phyloP scores from a whole-genome alignment of 345 rosid genomes.

The Hypericum androsaemum region DNA sequence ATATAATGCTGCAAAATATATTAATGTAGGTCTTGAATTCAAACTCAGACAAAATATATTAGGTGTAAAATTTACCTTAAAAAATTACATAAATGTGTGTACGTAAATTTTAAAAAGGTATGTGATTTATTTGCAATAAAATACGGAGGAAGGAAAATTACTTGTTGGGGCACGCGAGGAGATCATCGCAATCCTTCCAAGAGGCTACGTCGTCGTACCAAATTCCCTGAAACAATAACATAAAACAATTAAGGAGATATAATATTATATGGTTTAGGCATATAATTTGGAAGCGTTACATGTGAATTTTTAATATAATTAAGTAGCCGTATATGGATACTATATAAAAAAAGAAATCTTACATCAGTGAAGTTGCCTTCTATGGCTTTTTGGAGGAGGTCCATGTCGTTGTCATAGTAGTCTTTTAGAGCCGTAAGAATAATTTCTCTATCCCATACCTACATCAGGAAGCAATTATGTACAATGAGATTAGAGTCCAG shows the following conservation, averaged over 20 bases:
- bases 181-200: constrained; percentile 68
- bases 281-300: no score
- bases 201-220: constrained; percentile 68
- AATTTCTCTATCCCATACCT: constrained; percentile 97
- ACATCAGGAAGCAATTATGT: neutral
- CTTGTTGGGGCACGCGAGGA: constrained; percentile 61
- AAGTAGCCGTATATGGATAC: neutral
- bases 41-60: no score
- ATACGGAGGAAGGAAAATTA: constrained; percentile 12
- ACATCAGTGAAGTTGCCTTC: constrained; percentile 67
- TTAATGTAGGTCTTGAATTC: no score
- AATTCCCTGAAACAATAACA: constrained; percentile 37
- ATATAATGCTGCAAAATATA: no score
- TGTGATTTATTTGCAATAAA: neutral
- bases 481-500: no score
- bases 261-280: neutral
- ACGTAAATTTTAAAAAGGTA: no score
- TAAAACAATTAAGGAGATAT: neutral
- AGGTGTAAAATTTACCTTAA: no score
- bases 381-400: constrained; percentile 57
- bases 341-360: constrained; percentile 8
- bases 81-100: no score
- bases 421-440: constrained; percentile 63
- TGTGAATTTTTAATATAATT: no score
- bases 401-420: constrained; percentile 61